These are phyloP conservation scores for Dioscorea cayenensis DNA, from an alignment of 116 monocot species.

Conservation along the genomic window DNA sequence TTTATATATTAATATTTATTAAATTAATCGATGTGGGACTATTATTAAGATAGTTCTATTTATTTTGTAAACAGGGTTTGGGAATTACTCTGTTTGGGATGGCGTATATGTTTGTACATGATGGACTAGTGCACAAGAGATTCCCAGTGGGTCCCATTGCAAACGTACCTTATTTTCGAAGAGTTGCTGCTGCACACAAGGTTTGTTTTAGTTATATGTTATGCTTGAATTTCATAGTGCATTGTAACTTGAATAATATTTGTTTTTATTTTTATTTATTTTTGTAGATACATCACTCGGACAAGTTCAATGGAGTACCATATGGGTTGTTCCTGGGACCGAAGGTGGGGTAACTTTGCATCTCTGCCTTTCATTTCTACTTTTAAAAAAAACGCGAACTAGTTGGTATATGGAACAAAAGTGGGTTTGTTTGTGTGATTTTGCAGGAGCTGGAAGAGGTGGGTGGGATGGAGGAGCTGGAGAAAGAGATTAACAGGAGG, in stretches of 20 bases:
- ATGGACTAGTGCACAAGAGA: constrained; percentile 83
- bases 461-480: constrained; percentile 63
- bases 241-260: neutral
- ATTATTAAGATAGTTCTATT: too few relatives aligned
- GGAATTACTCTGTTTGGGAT: constrained; percentile 93
- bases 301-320: constrained; percentile 85
- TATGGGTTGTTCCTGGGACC: constrained; percentile 89
- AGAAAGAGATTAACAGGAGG: constrained; percentile 73
- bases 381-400: neutral
- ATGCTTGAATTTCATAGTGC: neutral
- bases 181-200: constrained; percentile 83
- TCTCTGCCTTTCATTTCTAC: neutral
- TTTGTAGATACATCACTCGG: constrained; percentile 77
- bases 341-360: constrained; percentile 33
- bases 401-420: neutral
- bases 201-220: constrained; percentile 14
- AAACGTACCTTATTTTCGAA: constrained; percentile 71
- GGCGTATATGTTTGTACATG: constrained; percentile 95
- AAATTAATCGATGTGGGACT: too few relatives aligned
- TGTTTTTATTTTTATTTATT: neutral
- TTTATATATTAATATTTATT: too few relatives aligned
- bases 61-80: constrained; percentile 42
- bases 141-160: constrained; percentile 91
- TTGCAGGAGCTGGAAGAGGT: constrained; percentile 89
- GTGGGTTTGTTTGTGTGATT: neutral